Percentiles rank a stretch among this genome's conserved stretches.
Conservation (phyloP, 345 rosid species). For the Populus simonii region DNA sequence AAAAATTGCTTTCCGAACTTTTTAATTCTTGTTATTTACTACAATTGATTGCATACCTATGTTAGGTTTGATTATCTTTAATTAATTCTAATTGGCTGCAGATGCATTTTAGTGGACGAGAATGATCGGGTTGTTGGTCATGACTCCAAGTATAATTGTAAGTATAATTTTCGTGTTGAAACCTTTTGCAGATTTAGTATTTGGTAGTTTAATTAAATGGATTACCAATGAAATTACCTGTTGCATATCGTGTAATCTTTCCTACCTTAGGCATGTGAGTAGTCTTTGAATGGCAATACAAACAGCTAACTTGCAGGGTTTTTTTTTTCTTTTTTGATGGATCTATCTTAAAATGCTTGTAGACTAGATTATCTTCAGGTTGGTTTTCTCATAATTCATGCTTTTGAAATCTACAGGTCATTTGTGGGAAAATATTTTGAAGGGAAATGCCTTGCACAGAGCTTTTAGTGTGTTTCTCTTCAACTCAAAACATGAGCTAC, state of each 20-base stretch:
- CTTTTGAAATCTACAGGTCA: constrained; percentile 60
- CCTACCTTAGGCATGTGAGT: no score
- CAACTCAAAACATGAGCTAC: constrained; percentile 90
- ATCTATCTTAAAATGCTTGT: not conserved
- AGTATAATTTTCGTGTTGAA: constrained; percentile 21
- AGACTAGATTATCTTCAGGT: not conserved
- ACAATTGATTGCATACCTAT: not conserved
- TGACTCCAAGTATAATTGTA: constrained; percentile 81
- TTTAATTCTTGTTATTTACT: no score
- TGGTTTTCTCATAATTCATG: not conserved
- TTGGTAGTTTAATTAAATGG: not conserved
- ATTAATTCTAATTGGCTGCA: constrained; percentile 30
- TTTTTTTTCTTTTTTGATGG: no score
- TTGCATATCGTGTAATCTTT: no score
- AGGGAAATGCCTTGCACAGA: constrained; percentile 77
- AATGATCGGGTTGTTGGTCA: constrained; percentile 76
- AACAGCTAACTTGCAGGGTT: no score
- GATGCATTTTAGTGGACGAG: constrained; percentile 95
- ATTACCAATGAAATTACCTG: no score
- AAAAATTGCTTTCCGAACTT: no score
- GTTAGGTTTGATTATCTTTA: not conserved
- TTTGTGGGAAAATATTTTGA: constrained; percentile 86
- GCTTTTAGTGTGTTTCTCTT: constrained; percentile 96
- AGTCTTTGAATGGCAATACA: no score
- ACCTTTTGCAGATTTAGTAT: not conserved